phyloP scores from a whole-genome alignment of 2,329 filamentous ascomycete genomes.

The Pseudopyricularia cyperi region DNA sequence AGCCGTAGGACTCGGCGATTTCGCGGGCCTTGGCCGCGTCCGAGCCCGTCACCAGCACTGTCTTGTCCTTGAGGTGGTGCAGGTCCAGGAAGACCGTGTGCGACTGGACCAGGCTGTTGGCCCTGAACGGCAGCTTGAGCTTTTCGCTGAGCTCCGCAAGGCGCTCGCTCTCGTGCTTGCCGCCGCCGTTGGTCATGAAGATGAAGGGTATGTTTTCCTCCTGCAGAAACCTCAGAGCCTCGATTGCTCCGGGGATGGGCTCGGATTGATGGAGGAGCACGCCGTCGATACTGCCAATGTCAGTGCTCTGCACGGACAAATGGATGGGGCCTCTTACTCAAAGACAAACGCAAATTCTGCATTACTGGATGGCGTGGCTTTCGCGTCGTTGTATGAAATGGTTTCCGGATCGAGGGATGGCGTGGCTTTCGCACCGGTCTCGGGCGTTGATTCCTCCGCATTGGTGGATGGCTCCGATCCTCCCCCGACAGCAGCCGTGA shows the following conservation, averaged over 20 bases:
- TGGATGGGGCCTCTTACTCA: constrained; percentile 18
- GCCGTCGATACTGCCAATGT: constrained; percentile 56
- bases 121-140: constrained; percentile 50
- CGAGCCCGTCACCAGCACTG: constrained; percentile 63
- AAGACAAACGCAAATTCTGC: constrained; percentile 24
- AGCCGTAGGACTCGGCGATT: constrained; percentile 70
- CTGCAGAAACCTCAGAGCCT: constrained; percentile 62
- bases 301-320: neutral
- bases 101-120: constrained; percentile 68
- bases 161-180: constrained; percentile 64
- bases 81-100: constrained; percentile 80
- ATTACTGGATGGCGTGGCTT: neutral
- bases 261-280: constrained; percentile 78
- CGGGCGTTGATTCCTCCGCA: too few species aligned
- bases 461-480: neutral
- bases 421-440: neutral
- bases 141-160: constrained; percentile 56
- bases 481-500: neutral
- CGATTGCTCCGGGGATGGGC: constrained; percentile 64
- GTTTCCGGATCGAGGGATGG: too few species aligned
- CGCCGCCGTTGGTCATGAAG: constrained; percentile 89
- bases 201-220: constrained; percentile 75
- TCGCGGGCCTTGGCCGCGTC: constrained; percentile 52
- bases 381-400: too few species aligned
- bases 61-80: constrained; percentile 45